Conservation (phyloP, 805 yeast genomes). For the Nakazawaea pomicola region DNA sequence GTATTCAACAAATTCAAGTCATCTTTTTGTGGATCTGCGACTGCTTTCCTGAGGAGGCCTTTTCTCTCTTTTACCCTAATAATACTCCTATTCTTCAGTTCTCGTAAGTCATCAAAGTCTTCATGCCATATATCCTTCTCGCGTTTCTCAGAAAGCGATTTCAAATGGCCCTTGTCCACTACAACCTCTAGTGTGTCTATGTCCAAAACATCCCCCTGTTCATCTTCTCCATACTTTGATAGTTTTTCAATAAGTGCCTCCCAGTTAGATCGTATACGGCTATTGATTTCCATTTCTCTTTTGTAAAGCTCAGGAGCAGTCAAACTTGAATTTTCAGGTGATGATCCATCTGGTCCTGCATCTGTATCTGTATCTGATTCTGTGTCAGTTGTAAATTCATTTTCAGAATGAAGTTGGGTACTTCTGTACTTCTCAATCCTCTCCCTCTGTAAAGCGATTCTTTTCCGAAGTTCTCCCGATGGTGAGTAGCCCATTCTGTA, state of each 20-base stretch:
- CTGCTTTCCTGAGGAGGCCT: not conserved
- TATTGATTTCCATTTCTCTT: conserved; percentile 6
- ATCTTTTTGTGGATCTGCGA: not conserved
- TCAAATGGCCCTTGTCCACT: conserved; percentile 65
- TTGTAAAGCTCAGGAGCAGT: conserved; percentile 12
- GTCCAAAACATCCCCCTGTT: conserved; percentile 64
- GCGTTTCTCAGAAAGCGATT: conserved; percentile 31
- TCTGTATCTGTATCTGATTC: too few species aligned
- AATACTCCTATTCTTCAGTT: conserved; percentile 10
- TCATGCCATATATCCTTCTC: conserved; percentile 34
- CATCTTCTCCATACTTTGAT: conserved; percentile 37
- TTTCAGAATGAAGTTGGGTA: too few species aligned
- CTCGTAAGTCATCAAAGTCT: conserved; percentile 27
- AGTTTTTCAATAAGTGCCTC: conserved; percentile 47
- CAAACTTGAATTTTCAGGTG: not conserved
- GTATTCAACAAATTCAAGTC: not conserved
- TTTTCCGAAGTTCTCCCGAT: not conserved
- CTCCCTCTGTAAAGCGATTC: not conserved
- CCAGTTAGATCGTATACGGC: conserved; percentile 31
- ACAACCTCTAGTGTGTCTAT: conserved; percentile 57
- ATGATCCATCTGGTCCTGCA: not conserved
- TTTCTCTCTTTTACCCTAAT: not conserved
- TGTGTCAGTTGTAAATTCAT: too few species aligned
- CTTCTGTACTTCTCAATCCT: not conserved
- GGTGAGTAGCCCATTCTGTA: not conserved